Percentiles rank a stretch among this genome's conserved stretches.
phyloP scores from a whole-genome alignment of 2,329 filamentous ascomycete genomes.

The Emericellopsis atlantica region DNA sequence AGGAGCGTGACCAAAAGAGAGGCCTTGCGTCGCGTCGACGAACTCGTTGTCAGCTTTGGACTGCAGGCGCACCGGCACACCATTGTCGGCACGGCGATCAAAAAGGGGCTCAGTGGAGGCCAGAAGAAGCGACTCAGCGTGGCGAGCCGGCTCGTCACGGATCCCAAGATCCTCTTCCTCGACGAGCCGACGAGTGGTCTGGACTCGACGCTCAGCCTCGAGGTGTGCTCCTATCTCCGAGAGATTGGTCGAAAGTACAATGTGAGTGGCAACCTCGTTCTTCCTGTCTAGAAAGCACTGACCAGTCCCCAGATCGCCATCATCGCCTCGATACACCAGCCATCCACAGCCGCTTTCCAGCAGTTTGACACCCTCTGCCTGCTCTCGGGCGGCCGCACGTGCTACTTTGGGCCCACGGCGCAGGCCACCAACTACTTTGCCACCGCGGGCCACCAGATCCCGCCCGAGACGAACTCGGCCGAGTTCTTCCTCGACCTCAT shows the following conservation, averaged over 20 bases:
- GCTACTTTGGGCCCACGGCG: conserved; percentile 57
- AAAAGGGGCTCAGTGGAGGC: conserved; percentile 73
- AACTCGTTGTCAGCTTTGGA: conserved; percentile 60
- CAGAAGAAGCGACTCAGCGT: conserved; percentile 75
- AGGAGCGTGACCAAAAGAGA: conserved; percentile 34
- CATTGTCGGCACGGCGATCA: conserved; percentile 69
- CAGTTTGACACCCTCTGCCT: conserved; percentile 72
- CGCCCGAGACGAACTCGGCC: conserved; percentile 62
- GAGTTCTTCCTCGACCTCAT: conserved; percentile 70
- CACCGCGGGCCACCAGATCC: conserved; percentile 46
- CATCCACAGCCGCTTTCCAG: conserved; percentile 65
- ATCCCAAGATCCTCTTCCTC: conserved; percentile 68
- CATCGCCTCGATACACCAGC: conserved; percentile 76
- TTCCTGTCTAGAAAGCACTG: neutral
- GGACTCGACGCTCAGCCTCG: conserved; percentile 63
- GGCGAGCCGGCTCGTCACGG: conserved; percentile 70
- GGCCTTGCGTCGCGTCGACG: conserved; percentile 48
- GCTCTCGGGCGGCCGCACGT: conserved; percentile 56
- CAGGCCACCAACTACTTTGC: conserved; percentile 52
- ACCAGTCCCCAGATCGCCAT: conserved; percentile 47
- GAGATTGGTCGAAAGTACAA: conserved; percentile 54
- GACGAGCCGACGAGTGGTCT: conserved; percentile 78
- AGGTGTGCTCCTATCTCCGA: conserved; percentile 65
- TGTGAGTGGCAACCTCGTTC: conserved; percentile 22
- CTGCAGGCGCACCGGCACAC: conserved; percentile 56